These are phyloP conservation scores for Secale cereale DNA, from an alignment of 176 grass and related monocot genomes.

Conservation along the genomic window DNA sequence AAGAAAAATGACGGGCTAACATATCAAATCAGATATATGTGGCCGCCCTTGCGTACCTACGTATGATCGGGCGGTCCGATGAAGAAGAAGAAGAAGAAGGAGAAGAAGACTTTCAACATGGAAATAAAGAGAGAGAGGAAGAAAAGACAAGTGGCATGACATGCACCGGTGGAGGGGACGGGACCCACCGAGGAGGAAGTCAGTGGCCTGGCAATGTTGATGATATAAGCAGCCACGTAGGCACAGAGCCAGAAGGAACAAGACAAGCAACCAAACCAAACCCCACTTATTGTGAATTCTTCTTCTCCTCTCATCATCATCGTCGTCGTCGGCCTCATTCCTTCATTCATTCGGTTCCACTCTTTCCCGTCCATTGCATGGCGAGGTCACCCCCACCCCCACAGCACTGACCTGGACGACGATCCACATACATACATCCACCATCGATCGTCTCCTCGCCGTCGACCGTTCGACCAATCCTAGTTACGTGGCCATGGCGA, in stretches of 20 bases:
- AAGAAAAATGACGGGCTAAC: too few relatives aligned
- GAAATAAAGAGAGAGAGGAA: not conserved
- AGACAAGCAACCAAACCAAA: not conserved
- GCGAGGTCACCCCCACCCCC: too few relatives aligned
- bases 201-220: not conserved
- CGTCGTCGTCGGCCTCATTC: too few relatives aligned
- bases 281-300: not conserved
- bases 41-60: too few relatives aligned
- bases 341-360: too few relatives aligned
- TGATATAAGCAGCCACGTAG: not conserved
- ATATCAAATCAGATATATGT: too few relatives aligned
- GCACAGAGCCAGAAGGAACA: not conserved
- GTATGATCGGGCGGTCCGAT: too few relatives aligned
- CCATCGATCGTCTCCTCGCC: not conserved
- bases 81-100: too few relatives aligned
- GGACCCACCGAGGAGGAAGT: not conserved
- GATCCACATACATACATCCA: too few relatives aligned
- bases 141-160: not conserved
- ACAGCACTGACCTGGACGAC: not conserved
- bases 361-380: too few relatives aligned
- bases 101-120: too few relatives aligned
- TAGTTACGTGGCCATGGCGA: conserved; percentile 1
- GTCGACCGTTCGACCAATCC: not conserved
- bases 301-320: too few relatives aligned
- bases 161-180: not conserved